A percentile compares a stretch with the other conserved stretches of the same genome.
These are phyloP conservation scores for Boeremia exigua DNA, from an alignment of 2,329 filamentous ascomycete genomes.

Conservation along the genomic window DNA sequence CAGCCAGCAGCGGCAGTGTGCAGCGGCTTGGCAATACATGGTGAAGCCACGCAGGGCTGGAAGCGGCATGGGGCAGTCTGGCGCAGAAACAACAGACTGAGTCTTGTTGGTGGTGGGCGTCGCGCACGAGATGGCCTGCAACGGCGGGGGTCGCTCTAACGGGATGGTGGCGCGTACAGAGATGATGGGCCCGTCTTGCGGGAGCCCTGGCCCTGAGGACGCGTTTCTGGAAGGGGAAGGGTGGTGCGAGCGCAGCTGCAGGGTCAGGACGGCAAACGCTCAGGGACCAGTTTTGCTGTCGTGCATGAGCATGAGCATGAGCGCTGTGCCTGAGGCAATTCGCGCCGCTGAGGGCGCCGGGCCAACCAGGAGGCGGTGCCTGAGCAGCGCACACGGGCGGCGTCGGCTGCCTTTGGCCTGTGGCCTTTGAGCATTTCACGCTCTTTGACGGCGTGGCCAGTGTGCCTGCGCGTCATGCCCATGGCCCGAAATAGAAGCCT, in stretches of 20 bases:
- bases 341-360: not conserved
- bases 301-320: no score
- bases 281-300: not conserved
- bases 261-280: not conserved
- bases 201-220: not conserved
- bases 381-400: not conserved
- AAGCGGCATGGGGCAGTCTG: slow-evolving; percentile 8
- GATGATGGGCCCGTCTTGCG: slow-evolving; percentile 5
- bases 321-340: not conserved
- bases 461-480: slow-evolving; percentile 10
- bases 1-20: slow-evolving; percentile 3
- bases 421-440: slow-evolving; percentile 2
- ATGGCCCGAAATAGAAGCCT: slow-evolving; percentile 12
- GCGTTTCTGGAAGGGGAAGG: not conserved
- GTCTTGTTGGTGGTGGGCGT: not conserved
- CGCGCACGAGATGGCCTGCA: slow-evolving; percentile 4
- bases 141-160: slow-evolving; percentile 1
- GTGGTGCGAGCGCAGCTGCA: not conserved
- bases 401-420: not conserved
- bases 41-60: slow-evolving; percentile 11
- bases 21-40: slow-evolving; percentile 13
- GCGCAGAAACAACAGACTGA: slow-evolving; percentile 4
- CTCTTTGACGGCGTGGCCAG: not conserved
- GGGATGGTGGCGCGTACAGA: slow-evolving; percentile 4
- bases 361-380: not conserved